Evolutionary conservation across 2,329 filamentous ascomycete genomes (phyloP), one percentile per base, ranked within the genome.

Genomic region (Hawksworthiomyces lignivorus): DNA sequence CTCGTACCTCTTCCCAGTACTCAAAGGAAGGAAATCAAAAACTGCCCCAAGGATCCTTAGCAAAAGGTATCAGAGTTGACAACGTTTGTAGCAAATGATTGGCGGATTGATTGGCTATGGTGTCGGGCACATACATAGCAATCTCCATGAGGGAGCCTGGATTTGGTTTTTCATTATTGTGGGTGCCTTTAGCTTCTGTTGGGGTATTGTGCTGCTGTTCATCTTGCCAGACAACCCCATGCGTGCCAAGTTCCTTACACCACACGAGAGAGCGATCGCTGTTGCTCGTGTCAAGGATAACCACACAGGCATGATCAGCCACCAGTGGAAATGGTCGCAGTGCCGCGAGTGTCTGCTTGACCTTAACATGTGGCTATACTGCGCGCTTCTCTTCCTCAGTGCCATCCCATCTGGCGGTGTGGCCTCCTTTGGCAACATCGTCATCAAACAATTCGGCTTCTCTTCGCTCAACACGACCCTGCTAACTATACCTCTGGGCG

Each of bases 401-500:
- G 54, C 51, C 12, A 51, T 61, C 2, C 54, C 57, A 1, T 55
- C 51, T 5, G 57, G 56, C 4, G 57, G 56, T 2, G 44, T 60
- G 2, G 50, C 50, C 38, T 54, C 7, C 44, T 55, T 80, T 39
- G 75, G 75, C 21, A 40, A 26, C 27, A 43, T 43, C n/a, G 77
- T 80, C 44, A 67, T 80, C 33, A 60, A 74, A 26, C 67, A 68
- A 0, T 80, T 80, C 32, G 75, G 75, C 4, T 80, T 73, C 48
- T 62, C 66, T 35, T 60, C 65, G 12, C 75, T 79, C 45, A 62
- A 66, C 3, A 75, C 76, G 0, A 77, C 78, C 12, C 60, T 78
- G 0, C 75, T 79, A 57, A 77, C 77, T 47, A 77, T 78, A 45
- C 75, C 73, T 0, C 78, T 79, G 33, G 77, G 76, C 2, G 67